Conservation (phyloP, 1,284 basidiomycete genomes). For the Pyrrhoderma noxium region DNA sequence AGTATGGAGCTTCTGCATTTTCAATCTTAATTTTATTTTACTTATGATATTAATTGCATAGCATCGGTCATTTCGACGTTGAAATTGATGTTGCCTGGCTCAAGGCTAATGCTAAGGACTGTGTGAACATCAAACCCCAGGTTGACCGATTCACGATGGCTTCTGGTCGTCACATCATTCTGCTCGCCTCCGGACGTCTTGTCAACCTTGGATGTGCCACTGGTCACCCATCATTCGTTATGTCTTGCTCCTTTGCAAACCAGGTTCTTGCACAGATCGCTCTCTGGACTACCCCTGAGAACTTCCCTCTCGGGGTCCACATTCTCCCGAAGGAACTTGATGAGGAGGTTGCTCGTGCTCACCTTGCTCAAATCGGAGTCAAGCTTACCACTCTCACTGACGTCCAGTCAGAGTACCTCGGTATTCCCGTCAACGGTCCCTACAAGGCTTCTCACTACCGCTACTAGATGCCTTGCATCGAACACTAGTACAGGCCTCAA, state of each 20-base stretch:
- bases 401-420: slow-evolving; percentile 87
- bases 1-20: slow-evolving; percentile 45
- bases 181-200: slow-evolving; percentile 97
- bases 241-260: slow-evolving; percentile 99
- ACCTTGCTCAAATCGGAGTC: slow-evolving; percentile 87
- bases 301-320: slow-evolving; percentile 92
- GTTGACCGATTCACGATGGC: slow-evolving; percentile 97
- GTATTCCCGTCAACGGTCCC: slow-evolving; percentile 83
- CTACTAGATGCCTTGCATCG: slow-evolving; percentile 33
- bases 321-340: slow-evolving; percentile 97
- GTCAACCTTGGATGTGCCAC: slow-evolving; percentile 97
- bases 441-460: slow-evolving; percentile 89
- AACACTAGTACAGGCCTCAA: slow-evolving; percentile 15
- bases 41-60: slow-evolving; percentile 24
- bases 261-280: slow-evolving; percentile 98
- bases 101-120: slow-evolving; percentile 84
- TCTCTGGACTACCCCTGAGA: slow-evolving; percentile 87
- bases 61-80: slow-evolving; percentile 98
- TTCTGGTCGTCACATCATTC: slow-evolving; percentile 88
- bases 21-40: slow-evolving; percentile 14
- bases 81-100: slow-evolving; percentile 99
- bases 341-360: slow-evolving; percentile 97
- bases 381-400: slow-evolving; percentile 82
- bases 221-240: slow-evolving; percentile 95
- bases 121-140: slow-evolving; percentile 96